Evolutionary conservation across 352 stramenopile species (phyloP), one percentile per base, ranked within the genome.

Genomic region (Plasmopara muralis): DNA sequence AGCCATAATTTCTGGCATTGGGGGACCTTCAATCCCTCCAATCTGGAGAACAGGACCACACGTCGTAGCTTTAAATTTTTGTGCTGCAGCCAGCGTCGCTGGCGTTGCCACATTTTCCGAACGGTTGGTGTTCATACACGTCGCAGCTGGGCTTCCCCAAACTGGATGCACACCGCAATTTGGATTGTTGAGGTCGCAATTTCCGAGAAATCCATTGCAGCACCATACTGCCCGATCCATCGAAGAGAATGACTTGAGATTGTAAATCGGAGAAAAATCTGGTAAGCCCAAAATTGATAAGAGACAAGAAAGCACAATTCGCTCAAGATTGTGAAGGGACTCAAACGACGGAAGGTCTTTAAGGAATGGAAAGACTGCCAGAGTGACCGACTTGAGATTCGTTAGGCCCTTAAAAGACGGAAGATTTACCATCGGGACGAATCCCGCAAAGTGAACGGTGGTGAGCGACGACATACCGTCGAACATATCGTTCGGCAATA

Each of bases 141-240:
- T 51, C 5, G 18, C 57, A n/a, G 49, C 48, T 8, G 62, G 58
- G 29, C 20, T 52, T 5, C 49, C 53, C 52, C 52, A 66, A 6
- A 64, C 0, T 2, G 50, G 48, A 47, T 62, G 47, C 2, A 40
- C 41, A 2, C 16, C 15, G 41, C 62, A 68, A 6, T 57, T 54
- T 1, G 16, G 20, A 25, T 64, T 16, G 0, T 25, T 38, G 1
- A 62, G 38, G 9, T 70, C 15, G 12, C 60, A 74, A 0, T 15
- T 2, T 2, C 66, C 54, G 0, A 65, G 25, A 18, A 75, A 72
- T 2, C 64, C 67, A 25, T 72, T 70, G 53, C 67, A 72, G 51
- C 60, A 72, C 39, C 42, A 63, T n/a, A 30, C 37, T 0, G 52
- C 51, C 13, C 51, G 56, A 41, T 60, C 50, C 6, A 29, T 0